phyloP scores from a whole-genome alignment of 371 early-diverging fungal genomes.

The Syncephalastrum monosporum region DNA sequence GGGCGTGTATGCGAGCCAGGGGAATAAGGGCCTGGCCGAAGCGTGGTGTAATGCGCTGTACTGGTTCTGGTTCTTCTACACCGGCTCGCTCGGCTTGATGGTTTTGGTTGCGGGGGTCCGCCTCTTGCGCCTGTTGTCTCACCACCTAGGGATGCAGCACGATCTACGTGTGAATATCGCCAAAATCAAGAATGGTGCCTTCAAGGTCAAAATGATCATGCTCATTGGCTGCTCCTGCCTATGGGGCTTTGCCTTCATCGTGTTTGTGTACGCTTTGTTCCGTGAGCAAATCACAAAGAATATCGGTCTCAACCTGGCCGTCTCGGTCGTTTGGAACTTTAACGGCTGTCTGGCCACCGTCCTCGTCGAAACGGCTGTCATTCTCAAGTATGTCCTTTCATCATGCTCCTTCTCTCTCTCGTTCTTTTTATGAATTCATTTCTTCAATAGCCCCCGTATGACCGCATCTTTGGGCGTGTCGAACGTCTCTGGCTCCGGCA shows the following conservation, averaged over 20 bases:
- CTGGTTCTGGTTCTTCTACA: constrained; percentile 31
- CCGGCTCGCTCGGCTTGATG: constrained; percentile 17
- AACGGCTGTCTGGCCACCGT: constrained; percentile 27
- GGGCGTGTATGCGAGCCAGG: constrained; percentile 28
- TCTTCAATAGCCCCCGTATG: constrained; percentile 16
- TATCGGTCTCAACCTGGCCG: constrained; percentile 15
- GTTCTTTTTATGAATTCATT: background rate
- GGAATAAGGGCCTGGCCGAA: constrained; percentile 18
- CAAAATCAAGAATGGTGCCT: constrained; percentile 28
- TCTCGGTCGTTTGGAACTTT: constrained; percentile 28
- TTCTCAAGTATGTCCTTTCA: constrained; percentile 28
- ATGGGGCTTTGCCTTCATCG: constrained; percentile 22
- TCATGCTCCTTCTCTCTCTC: background rate
- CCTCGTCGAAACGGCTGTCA: constrained; percentile 24
- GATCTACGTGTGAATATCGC: constrained; percentile 18
- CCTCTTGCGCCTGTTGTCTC: constrained; percentile 21
- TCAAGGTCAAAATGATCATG: constrained; percentile 27
- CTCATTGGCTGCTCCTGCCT: constrained; percentile 17
- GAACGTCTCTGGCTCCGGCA: constrained; percentile 1
- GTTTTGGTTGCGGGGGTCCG: constrained; percentile 27
- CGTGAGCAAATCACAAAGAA: constrained; percentile 17
- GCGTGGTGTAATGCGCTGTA: constrained; percentile 28
- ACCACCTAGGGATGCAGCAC: constrained; percentile 21
- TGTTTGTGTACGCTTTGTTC: constrained; percentile 24
- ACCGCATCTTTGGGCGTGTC: constrained; percentile 13